A percentile compares a stretch with the other conserved stretches of the same genome.
Conservation (phyloP, 768 basidiomycete genomes). For the Tylopilus balloui region DNA sequence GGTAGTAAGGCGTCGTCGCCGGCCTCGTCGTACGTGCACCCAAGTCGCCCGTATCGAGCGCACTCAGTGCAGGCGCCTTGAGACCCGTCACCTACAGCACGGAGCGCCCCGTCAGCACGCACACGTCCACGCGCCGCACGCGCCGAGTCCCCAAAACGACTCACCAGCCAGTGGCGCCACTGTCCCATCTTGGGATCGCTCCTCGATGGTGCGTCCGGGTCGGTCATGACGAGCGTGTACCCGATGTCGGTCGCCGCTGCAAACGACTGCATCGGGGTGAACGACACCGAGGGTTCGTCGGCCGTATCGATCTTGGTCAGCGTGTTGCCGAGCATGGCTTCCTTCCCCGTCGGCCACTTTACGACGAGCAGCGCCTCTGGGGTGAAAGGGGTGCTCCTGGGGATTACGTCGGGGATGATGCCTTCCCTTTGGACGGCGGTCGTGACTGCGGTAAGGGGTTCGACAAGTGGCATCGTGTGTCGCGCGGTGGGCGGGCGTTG, state of each 20-base stretch:
- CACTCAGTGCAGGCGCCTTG: slow-evolving; percentile 31
- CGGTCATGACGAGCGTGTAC: slow-evolving; percentile 54
- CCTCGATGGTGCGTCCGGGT: slow-evolving; percentile 55
- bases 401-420: slow-evolving; percentile 32
- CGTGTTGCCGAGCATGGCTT: slow-evolving; percentile 36
- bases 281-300: slow-evolving; percentile 47
- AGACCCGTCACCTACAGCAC: slow-evolving; percentile 40
- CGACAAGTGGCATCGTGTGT: slow-evolving; percentile 21
- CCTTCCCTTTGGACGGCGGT: slow-evolving; percentile 13
- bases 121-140: background rate
- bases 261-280: slow-evolving; percentile 40
- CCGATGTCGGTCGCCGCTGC: slow-evolving; percentile 31
- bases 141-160: slow-evolving; percentile 4
- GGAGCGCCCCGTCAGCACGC: too few species aligned
- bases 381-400: slow-evolving; percentile 19
- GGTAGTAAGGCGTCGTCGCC: slow-evolving; percentile 51
- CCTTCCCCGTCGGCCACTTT: slow-evolving; percentile 29
- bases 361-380: slow-evolving; percentile 28
- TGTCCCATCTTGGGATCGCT: slow-evolving; percentile 44
- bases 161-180: slow-evolving; percentile 57
- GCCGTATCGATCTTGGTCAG: slow-evolving; percentile 36
- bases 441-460: slow-evolving; percentile 24
- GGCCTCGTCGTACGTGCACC: slow-evolving; percentile 40
- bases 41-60: slow-evolving; percentile 31
- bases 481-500: background rate